phyloP scores from a whole-genome alignment of 805 yeast genomes.

The Vanderwaltozyma polyspora region DNA sequence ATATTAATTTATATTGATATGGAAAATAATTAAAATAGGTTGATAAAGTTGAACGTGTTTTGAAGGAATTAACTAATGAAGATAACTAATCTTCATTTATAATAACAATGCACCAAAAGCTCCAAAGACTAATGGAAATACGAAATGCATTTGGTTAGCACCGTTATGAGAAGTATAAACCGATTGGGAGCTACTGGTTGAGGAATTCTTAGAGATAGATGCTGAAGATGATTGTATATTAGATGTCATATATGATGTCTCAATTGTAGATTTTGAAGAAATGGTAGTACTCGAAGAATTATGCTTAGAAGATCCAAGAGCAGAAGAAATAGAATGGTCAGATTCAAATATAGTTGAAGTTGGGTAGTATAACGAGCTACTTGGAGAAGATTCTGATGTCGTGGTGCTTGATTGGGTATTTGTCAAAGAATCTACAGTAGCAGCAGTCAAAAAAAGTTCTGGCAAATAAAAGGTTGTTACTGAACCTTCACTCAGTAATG shows the following conservation, averaged over 20 bases:
- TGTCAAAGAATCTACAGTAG: no score
- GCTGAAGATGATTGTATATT: neutral
- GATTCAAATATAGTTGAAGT: no score
- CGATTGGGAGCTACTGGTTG: neutral
- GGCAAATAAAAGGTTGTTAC: constrained; percentile 19
- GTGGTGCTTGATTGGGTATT: neutral
- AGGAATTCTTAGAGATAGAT: neutral
- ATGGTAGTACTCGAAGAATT: no score
- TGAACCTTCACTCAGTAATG: constrained; percentile 12
- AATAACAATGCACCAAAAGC: neutral
- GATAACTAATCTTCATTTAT: neutral
- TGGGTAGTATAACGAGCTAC: no score
- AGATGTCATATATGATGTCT: no score
- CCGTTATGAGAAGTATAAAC: neutral
- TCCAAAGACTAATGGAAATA: neutral
- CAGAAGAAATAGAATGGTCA: no score
- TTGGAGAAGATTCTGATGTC: neutral
- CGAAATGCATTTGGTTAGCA: neutral
- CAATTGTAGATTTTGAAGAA: neutral
- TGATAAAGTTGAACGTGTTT: constrained; percentile 7
- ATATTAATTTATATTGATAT: neutral
- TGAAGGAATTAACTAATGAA: constrained; percentile 3
- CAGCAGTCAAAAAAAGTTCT: constrained; percentile 11
- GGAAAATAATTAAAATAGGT: constrained; percentile 1
- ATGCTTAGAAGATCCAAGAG: no score